phyloP scores from a whole-genome alignment of 106 monocot species.

The Dendrobium officinale region DNA sequence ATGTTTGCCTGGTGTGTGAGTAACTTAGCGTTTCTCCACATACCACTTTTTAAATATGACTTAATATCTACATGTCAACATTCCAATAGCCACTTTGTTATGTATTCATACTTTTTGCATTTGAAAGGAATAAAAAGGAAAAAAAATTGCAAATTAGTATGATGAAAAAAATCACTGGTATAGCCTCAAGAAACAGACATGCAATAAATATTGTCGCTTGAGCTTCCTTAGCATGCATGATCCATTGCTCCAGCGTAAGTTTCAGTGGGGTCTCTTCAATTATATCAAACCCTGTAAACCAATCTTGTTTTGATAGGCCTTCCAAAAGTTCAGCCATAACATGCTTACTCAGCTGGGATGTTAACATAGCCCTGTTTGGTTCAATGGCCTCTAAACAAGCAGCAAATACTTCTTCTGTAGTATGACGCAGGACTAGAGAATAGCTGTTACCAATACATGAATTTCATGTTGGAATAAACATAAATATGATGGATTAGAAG shows the following conservation, averaged over 20 bases:
- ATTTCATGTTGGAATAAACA: constrained; percentile 8
- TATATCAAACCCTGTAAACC: constrained; percentile 83
- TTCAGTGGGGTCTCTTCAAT: constrained; percentile 48
- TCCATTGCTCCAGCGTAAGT: constrained; percentile 70
- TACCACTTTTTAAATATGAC: neutral
- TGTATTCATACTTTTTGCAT: neutral
- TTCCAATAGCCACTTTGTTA: neutral
- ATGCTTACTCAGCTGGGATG: constrained; percentile 35
- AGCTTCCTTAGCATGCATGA: constrained; percentile 52
- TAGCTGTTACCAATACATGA: constrained; percentile 50
- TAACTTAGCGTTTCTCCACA: neutral
- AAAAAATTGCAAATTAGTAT: neutral
- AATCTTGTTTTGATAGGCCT: constrained; percentile 44
- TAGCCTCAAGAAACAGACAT: constrained; percentile 35
- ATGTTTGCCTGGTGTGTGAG: neutral
- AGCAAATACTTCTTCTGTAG: constrained; percentile 77
- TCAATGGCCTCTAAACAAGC: constrained; percentile 75
- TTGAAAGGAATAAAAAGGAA: neutral
- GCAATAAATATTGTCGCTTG: constrained; percentile 82
- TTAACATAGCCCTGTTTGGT: constrained; percentile 50
- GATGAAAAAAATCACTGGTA: neutral
- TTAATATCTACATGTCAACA: neutral
- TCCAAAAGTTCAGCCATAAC: constrained; percentile 62
- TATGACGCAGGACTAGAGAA: constrained; percentile 88
- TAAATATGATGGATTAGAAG: neutral